Percentiles rank a stretch among this genome's conserved stretches.
Evolutionary conservation across 805 yeast species (phyloP).

Genomic region (Zygotorulaspora sp.): DNA sequence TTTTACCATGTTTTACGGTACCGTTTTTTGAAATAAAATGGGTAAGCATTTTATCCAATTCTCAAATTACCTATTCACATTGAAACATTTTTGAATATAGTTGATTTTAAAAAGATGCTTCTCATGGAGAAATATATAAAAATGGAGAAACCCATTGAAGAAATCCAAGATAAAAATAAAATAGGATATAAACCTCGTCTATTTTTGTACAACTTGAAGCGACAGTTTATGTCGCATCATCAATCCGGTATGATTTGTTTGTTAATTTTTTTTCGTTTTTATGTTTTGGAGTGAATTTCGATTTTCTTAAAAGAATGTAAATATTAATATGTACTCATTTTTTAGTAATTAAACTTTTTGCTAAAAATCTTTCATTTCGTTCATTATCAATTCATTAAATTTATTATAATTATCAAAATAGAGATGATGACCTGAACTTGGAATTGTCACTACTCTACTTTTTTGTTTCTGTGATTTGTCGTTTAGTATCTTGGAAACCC

Average conservation of each 20-base stretch:
- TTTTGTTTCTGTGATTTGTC: constrained; percentile 18
- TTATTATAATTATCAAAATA: constrained; percentile 58
- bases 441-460: constrained; percentile 41
- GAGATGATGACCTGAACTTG: constrained; percentile 71
- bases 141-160: too few relatives aligned
- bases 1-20: neutral
- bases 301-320: neutral
- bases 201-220: neutral
- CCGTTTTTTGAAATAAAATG: too few relatives aligned
- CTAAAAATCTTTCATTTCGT: constrained; percentile 45
- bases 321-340: neutral
- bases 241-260: too few relatives aligned
- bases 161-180: too few relatives aligned
- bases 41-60: neutral
- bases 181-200: too few relatives aligned
- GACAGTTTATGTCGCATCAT: neutral
- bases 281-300: too few relatives aligned
- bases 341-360: neutral
- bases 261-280: neutral
- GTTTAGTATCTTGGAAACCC: constrained; percentile 30
- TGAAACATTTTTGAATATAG: too few relatives aligned
- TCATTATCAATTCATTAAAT: constrained; percentile 49
- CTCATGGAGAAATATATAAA: too few relatives aligned
- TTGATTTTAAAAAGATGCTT: too few relatives aligned
- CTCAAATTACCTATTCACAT: too few relatives aligned